These are phyloP conservation scores for Talaromyces sp. DNA, from an alignment of 2,329 filamentous ascomycete species.

Conservation along the genomic window DNA sequence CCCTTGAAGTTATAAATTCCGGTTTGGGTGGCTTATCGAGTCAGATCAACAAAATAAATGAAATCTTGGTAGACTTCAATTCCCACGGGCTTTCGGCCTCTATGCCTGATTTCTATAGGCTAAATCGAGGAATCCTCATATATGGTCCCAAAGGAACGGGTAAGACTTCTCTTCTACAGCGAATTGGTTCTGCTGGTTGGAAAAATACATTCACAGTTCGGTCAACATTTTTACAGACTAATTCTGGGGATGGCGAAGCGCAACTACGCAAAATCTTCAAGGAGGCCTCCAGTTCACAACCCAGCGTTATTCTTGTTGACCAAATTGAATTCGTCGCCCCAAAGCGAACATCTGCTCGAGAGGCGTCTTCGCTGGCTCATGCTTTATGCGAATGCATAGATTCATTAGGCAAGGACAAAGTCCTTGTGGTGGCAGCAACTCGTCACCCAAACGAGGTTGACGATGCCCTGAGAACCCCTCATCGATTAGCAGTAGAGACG, in stretches of 20 bases:
- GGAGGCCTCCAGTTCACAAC: slow-evolving; percentile 62
- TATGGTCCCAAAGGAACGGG: slow-evolving; percentile 81
- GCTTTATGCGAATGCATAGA: slow-evolving; percentile 38
- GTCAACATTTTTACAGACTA: slow-evolving; percentile 26
- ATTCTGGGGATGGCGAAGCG: slow-evolving; percentile 41
- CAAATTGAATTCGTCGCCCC: slow-evolving; percentile 66
- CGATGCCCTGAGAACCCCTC: slow-evolving; percentile 57
- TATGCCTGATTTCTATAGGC: slow-evolving; percentile 38
- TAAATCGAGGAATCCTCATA: slow-evolving; percentile 60
- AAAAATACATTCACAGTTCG: slow-evolving; percentile 55
- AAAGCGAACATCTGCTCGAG: slow-evolving; percentile 46
- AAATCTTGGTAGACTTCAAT: slow-evolving; percentile 56
- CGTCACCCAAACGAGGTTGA: slow-evolving; percentile 69
- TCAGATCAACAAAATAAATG: slow-evolving; percentile 62
- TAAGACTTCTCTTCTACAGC: slow-evolving; percentile 68
- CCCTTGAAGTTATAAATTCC: slow-evolving; percentile 31
- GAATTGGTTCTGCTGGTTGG: slow-evolving; percentile 65
- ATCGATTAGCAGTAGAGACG: slow-evolving; percentile 63
- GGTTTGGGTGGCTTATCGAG: slow-evolving; percentile 63
- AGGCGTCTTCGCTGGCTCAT: slow-evolving; percentile 30
- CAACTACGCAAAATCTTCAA: slow-evolving; percentile 64
- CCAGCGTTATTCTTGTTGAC: slow-evolving; percentile 75
- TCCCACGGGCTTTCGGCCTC: slow-evolving; percentile 18
- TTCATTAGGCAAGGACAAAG: slow-evolving; percentile 41
- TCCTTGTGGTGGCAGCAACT: slow-evolving; percentile 71